Conservation (phyloP, 2,329 filamentous ascomycete genomes). For the Taxawa tesnikishii region DNA sequence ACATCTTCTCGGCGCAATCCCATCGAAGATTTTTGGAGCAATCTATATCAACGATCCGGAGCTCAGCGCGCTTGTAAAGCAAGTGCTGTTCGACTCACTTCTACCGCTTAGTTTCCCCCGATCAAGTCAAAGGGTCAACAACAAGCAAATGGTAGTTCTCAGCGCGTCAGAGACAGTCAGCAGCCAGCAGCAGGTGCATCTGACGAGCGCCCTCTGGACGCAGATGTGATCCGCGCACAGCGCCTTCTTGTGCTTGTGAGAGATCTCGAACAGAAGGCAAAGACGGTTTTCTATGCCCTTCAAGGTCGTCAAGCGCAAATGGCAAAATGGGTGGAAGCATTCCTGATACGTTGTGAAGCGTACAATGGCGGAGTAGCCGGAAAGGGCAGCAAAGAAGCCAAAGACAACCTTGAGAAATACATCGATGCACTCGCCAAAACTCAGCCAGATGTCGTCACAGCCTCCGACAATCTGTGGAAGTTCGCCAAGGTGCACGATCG, state of each 20-base stretch:
- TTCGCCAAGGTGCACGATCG: conserved; percentile 88
- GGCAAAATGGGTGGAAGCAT: conserved; percentile 60
- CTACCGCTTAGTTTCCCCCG: conserved; percentile 77
- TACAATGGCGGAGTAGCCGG: conserved; percentile 81
- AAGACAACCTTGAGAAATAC: conserved; percentile 57
- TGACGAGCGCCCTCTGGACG: conserved; percentile 38
- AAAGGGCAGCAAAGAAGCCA: conserved; percentile 53
- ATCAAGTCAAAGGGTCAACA: conserved; percentile 48
- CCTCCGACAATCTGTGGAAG: conserved; percentile 68
- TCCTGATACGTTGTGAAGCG: conserved; percentile 72
- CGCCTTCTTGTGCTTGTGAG: conserved; percentile 73
- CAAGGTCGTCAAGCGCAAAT: conserved; percentile 67
- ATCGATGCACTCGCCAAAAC: conserved; percentile 62
- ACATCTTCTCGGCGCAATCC: conserved; percentile 66
- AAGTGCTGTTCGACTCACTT: conserved; percentile 74
- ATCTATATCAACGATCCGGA: conserved; percentile 85
- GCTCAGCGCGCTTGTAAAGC: conserved; percentile 72
- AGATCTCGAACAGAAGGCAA: conserved; percentile 64
- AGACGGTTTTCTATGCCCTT: conserved; percentile 78
- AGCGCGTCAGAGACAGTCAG: conserved; percentile 49
- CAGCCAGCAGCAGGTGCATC: conserved; percentile 25
- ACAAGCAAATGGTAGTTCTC: conserved; percentile 40
- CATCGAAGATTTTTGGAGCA: conserved; percentile 72
- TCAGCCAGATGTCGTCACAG: conserved; percentile 62
- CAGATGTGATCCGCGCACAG: conserved; percentile 69